Conservation (phyloP, 768 basidiomycete species). For the Lentinus brumalis region DNA sequence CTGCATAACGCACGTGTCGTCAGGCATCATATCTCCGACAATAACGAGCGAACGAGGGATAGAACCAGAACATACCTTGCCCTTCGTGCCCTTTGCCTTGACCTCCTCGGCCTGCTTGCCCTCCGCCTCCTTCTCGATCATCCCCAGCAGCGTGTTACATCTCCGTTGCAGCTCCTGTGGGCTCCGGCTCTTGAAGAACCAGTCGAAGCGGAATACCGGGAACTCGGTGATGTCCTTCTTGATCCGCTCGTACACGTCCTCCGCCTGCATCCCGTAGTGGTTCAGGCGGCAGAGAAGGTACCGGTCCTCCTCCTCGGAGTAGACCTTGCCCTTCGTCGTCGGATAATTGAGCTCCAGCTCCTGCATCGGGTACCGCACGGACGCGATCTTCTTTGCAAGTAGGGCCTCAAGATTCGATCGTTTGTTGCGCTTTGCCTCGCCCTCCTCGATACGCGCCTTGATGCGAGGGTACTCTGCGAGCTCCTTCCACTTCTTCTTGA, state of each 20-base stretch:
- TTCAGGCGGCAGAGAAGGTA: slow-evolving; percentile 89
- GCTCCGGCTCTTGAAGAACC: slow-evolving; percentile 96
- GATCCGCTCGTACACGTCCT: slow-evolving; percentile 92
- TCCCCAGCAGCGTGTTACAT: slow-evolving; percentile 82
- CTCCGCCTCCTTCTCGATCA: slow-evolving; percentile 92
- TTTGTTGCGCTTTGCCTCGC: slow-evolving; percentile 88
- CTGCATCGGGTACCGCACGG: slow-evolving; percentile 91
- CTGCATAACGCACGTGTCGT: slow-evolving; percentile 34
- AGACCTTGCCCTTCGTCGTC: slow-evolving; percentile 94
- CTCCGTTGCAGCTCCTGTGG: slow-evolving; percentile 86
- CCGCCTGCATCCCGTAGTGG: slow-evolving; percentile 86
- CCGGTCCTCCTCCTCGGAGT: slow-evolving; percentile 95
- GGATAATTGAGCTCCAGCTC: slow-evolving; percentile 96
- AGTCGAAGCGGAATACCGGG: slow-evolving; percentile 96
- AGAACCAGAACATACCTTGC: slow-evolving; percentile 51
- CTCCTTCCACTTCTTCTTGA: slow-evolving; percentile 88
- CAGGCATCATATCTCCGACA: background rate
- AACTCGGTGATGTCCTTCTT: slow-evolving; percentile 97
- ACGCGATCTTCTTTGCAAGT: slow-evolving; percentile 79
- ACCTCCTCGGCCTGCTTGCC: slow-evolving; percentile 66
- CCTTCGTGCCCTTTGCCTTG: slow-evolving; percentile 52
- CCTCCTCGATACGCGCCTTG: slow-evolving; percentile 81
- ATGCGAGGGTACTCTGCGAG: slow-evolving; percentile 85
- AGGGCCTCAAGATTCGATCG: slow-evolving; percentile 79
- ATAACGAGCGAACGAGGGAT: background rate